These are phyloP conservation scores for Colletotrichum plurivorum DNA, from an alignment of 2,329 filamentous ascomycete species.

Conservation along the genomic window DNA sequence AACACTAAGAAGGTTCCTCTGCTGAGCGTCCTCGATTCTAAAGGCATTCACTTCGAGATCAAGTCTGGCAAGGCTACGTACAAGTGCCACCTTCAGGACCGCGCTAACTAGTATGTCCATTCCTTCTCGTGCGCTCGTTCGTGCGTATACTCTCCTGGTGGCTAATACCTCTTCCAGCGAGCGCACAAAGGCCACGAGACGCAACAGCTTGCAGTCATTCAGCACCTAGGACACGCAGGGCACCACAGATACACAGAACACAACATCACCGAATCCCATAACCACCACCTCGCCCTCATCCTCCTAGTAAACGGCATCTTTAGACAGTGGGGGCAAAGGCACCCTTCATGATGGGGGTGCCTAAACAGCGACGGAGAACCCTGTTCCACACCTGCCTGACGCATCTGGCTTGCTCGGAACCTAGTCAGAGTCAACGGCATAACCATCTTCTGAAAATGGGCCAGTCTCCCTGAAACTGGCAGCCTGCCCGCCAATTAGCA, in stretches of 20 bases:
- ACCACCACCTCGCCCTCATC: conserved; percentile 37
- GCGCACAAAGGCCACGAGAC: conserved; percentile 55
- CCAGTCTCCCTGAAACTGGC: too few relatives aligned
- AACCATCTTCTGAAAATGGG: too few relatives aligned
- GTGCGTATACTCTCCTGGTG: too few relatives aligned
- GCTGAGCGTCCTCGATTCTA: conserved; percentile 23
- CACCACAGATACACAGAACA: conserved; percentile 39
- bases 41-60: conserved; percentile 62
- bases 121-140: background rate
- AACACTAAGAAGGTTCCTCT: conserved; percentile 26
- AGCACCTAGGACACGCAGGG: conserved; percentile 49
- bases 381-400: too few relatives aligned
- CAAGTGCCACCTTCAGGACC: conserved; percentile 61
- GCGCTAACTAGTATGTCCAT: conserved; percentile 57
- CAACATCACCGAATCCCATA: conserved; percentile 31
- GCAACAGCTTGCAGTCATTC: conserved; percentile 45
- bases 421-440: too few relatives aligned
- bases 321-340: too few relatives aligned
- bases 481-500: too few relatives aligned
- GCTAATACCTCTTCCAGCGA: conserved; percentile 48
- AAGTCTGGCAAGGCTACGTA: conserved; percentile 56
- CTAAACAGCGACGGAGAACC: too few relatives aligned
- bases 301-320: too few relatives aligned
- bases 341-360: too few relatives aligned
- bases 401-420: too few relatives aligned